These are phyloP conservation scores for Medicago ruthenica DNA, from an alignment of 306 rosid genomes.

Conservation along the genomic window DNA sequence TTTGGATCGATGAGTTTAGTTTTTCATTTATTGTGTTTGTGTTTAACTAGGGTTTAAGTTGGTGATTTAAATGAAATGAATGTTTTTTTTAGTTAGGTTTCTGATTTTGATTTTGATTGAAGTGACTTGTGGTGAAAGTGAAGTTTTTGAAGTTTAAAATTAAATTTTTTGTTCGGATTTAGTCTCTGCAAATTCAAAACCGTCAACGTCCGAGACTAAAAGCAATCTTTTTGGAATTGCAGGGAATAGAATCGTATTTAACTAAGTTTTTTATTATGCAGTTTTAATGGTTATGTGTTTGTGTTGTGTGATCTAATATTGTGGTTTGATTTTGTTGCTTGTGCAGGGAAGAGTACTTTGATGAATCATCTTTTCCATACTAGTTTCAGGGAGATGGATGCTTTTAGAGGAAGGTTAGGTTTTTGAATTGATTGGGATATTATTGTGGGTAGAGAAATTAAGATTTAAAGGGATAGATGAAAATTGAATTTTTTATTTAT, in stretches of 20 bases:
- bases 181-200: too few relatives aligned
- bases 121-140: constrained; percentile 16
- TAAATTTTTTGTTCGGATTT: too few relatives aligned
- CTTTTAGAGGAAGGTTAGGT: constrained; percentile 82
- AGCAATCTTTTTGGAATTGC: too few relatives aligned
- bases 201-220: too few relatives aligned
- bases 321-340: constrained; percentile 1
- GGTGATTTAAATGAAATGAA: neutral
- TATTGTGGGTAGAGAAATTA: neutral
- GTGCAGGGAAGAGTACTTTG: constrained; percentile 90
- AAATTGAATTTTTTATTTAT: neutral
- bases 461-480: neutral
- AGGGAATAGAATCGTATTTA: too few relatives aligned
- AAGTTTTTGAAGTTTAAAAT: neutral
- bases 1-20: constrained; percentile 25
- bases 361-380: constrained; percentile 86
- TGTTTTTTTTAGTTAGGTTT: constrained; percentile 10
- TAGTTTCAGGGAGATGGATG: constrained; percentile 93
- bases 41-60: constrained; percentile 13
- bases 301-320: constrained; percentile 31
- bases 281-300: constrained; percentile 14
- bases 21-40: neutral
- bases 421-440: constrained; percentile 7
- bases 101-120: constrained; percentile 22
- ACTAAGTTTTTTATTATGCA: neutral